These are phyloP conservation scores for Botrytis deweyae DNA, from an alignment of 2,329 filamentous ascomycete genomes.

Conservation along the genomic window DNA sequence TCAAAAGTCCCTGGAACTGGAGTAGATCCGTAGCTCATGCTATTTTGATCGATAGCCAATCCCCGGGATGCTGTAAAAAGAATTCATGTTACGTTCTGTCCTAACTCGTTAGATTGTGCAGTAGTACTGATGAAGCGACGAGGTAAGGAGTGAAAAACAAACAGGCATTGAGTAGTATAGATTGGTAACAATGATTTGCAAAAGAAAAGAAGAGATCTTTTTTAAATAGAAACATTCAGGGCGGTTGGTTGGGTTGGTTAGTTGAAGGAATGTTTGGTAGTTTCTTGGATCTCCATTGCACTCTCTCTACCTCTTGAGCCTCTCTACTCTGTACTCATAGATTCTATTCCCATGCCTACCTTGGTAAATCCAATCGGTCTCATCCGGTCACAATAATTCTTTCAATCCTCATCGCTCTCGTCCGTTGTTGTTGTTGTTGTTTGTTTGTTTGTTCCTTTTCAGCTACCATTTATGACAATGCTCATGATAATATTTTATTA, in stretches of 20 bases:
- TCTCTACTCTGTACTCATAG: background rate
- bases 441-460: background rate
- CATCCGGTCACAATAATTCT: background rate
- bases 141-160: background rate
- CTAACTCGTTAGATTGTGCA: slow-evolving; percentile 4
- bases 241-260: background rate
- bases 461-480: background rate
- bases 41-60: slow-evolving; percentile 1
- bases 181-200: background rate
- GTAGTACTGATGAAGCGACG: background rate
- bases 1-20: background rate
- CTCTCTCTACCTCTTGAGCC: background rate
- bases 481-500: background rate
- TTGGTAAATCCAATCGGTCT: background rate
- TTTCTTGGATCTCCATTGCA: background rate
- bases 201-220: background rate
- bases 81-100: slow-evolving; percentile 7
- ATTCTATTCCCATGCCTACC: background rate
- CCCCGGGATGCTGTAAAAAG: background rate
- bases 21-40: background rate
- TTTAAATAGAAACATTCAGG: background rate
- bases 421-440: too few species aligned
- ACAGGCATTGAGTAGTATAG: background rate
- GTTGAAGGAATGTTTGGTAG: background rate
- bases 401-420: background rate